Evolutionary conservation across 2,329 filamentous ascomycete species (phyloP), one percentile per base, ranked within the genome.

Genomic region (Xylaria sp.): DNA sequence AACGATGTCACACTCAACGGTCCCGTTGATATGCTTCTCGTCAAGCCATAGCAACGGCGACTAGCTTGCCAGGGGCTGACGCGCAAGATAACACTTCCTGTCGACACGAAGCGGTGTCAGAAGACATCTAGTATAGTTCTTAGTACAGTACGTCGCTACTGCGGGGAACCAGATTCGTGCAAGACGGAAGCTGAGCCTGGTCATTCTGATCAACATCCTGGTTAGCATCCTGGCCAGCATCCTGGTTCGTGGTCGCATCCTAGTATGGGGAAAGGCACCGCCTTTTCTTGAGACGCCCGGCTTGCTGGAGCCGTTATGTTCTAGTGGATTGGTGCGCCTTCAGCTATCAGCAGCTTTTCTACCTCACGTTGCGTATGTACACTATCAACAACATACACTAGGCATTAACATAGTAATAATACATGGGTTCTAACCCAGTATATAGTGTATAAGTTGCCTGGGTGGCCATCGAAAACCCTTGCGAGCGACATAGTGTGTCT

Each of bases 221-320:
- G 45, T 56, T 43, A n/a, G 34, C 13, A 20, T n/a, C 39, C 41
- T 52, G 45, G 43, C 18, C 20, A n/a, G 15, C 18, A 36, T 36
- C 52, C 52, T 43, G 32, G 46, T 58, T 46, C 41, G 15, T 32
- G 28, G 41, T 56, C 23, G 39, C 43, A 12, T 13, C 23, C 15
- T 50, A 10, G 7, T n/a, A 45, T n/a, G 60, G 48, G 52, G n/a
- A 55, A 18, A 61, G 34, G 25, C 30, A 36, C 32, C 46, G 15
- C 36, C 52, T 52, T 52, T 43, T 58, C 63, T 55, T 48, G 36
- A 30, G 15, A 50, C 30, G 28, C 28, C 28, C 28, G 28, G 6
- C 28, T 30, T 39, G 32, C 58, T 66, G 63, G 48, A n/a, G 57
- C 63, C 32, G 48, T 43, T 28, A 43, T 48, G 58, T 53, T 57